These are phyloP conservation scores for Saturnispora zaruensis DNA, from an alignment of 805 yeast species.

Conservation along the genomic window DNA sequence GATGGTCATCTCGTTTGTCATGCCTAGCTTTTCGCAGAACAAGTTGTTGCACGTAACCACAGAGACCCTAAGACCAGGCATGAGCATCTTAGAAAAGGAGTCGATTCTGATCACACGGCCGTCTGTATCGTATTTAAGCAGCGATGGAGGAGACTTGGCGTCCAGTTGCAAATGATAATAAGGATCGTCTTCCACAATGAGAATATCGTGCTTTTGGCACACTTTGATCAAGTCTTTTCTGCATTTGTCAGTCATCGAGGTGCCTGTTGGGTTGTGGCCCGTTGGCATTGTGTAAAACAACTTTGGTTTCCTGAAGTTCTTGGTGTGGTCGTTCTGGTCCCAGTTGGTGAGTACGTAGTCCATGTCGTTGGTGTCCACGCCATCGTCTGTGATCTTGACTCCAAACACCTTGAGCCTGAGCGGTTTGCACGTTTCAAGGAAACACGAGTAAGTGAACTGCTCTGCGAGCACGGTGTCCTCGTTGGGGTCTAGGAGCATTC, in stretches of 20 bases:
- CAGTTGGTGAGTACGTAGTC: conserved; percentile 57
- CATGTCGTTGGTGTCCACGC: conserved; percentile 66
- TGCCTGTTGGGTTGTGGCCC: conserved; percentile 84
- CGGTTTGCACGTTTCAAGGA: conserved; percentile 73
- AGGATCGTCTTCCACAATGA: conserved; percentile 81
- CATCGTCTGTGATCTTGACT: conserved; percentile 68
- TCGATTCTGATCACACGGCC: conserved; percentile 75
- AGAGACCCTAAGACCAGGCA: conserved; percentile 71
- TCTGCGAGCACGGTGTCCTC: conserved; percentile 73
- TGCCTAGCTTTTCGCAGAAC: conserved; percentile 43
- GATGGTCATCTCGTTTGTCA: conserved; percentile 60
- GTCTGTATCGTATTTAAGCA: conserved; percentile 60
- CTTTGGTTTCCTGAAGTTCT: conserved; percentile 37
- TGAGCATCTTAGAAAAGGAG: conserved; percentile 69
- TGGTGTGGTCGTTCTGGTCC: conserved; percentile 41
- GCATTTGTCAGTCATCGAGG: conserved; percentile 49
- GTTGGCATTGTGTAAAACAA: conserved; percentile 63
- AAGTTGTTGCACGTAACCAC: conserved; percentile 60
- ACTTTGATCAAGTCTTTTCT: conserved; percentile 50
- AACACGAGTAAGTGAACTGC: conserved; percentile 75
- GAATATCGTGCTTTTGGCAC: conserved; percentile 57
- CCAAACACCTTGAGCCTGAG: conserved; percentile 63
- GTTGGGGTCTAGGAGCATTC: conserved; percentile 70
- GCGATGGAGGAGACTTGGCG: conserved; percentile 43
- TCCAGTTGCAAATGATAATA: conserved; percentile 67